Evolutionary conservation across 805 yeast species (phyloP), one percentile per base, ranked within the genome.

Genomic region (Starmerella apis): DNA sequence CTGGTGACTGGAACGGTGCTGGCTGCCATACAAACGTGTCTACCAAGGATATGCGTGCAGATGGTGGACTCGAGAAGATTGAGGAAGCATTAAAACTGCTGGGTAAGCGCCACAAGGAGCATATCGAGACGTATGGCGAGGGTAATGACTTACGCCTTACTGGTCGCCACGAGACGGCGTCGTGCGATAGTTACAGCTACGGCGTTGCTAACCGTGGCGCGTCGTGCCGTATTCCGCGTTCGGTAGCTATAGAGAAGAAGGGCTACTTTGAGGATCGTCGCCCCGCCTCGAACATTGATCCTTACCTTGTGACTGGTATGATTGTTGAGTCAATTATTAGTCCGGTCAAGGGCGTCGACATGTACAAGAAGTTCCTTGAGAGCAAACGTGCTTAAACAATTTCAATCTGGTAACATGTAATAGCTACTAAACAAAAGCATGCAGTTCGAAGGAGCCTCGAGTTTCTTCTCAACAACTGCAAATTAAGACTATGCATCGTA

Each of bases 121-220:
- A 92, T 75, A 85, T 92, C 72, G 80, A 82, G 60, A 77, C 92
- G 60, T 92, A 90, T 67, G 98, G 98, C 73, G 71, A 87, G 67
- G 97, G 90, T 73, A 92, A 92, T 71, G 95, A 85, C 59, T 75
- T 72, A 73, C 87, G 98, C 79, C 79, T 92, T 65, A 92, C 98
- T 59, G 98, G 98, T 68, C 83, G 90, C 68, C 97, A 88, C 72
- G 98, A 92, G 78, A 92, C 98, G 59, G 98, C 97, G 46, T 83
- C 94, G 43, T 80, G 86, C 79, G 82, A 85, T 61, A 71, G 78
- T 47, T 92, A 90, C 79, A 83, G 94, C 44, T 80, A 87, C 53
- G 98, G 98, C 78, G 97, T 92, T 61, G 98, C 98, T 68, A 92
- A 92, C 86, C 85, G 98, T 79, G 98, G 97, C 74, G 95, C 96